phyloP scores from a whole-genome alignment of 148 eudicot species.

The Fallopia convolvulus region DNA sequence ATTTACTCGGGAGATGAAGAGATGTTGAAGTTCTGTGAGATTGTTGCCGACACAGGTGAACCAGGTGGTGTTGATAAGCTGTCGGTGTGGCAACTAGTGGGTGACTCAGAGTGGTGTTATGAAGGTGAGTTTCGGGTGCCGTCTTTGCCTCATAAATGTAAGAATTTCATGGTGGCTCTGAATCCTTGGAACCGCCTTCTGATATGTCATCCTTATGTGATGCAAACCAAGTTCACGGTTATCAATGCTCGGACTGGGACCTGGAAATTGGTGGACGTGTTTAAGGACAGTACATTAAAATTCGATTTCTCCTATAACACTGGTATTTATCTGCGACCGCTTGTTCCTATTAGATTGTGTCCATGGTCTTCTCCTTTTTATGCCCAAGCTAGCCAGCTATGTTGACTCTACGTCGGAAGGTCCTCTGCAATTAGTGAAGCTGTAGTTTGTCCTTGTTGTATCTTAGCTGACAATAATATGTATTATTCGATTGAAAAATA shows the following conservation, averaged over 20 bases:
- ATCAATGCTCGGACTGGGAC: not conserved
- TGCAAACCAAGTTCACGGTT: not conserved
- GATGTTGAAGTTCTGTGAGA: not conserved
- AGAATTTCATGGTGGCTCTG: not conserved
- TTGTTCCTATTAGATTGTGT: not conserved
- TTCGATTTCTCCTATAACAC: too few species aligned
- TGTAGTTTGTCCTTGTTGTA: too few species aligned
- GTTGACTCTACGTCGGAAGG: too few species aligned
- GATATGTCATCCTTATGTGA: not conserved
- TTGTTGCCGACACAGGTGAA: too few species aligned
- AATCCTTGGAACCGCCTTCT: not conserved
- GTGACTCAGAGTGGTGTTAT: not conserved
- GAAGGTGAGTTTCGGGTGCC: not conserved
- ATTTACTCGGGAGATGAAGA: not conserved
- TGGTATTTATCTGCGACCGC: too few species aligned
- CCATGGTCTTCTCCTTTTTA: not conserved
- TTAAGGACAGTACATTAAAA: not conserved
- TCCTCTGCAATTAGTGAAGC: too few species aligned
- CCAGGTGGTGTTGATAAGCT: not conserved
- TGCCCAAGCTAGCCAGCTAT: not conserved
- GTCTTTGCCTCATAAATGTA: not conserved
- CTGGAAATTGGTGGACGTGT: not conserved
- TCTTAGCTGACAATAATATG: too few species aligned
- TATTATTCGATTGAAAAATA: too few species aligned
- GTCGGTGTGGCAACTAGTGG: not conserved